Evolutionary conservation across 2,329 filamentous ascomycete genomes (phyloP).

Genomic region (Cladosporium colombiae): DNA sequence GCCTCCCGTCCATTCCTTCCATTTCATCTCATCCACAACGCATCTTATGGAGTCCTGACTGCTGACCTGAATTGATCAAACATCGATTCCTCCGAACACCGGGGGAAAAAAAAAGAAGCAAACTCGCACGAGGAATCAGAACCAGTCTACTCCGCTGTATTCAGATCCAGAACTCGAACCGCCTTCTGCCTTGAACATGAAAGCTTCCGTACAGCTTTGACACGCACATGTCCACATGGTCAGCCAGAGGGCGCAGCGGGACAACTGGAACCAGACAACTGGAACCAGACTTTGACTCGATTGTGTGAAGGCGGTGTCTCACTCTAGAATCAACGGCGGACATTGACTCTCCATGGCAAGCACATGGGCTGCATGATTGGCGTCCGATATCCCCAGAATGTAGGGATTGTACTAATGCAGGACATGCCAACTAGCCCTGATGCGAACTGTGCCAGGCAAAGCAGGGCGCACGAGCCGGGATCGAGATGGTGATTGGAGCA

Average conservation of each 20-base stretch:
- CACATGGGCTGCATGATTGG: constrained; percentile 20
- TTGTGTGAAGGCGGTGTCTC: constrained; percentile 6
- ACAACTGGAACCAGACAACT: neutral
- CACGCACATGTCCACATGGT: neutral
- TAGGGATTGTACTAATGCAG: constrained; percentile 13
- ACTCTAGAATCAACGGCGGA: neutral
- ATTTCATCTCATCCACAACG: no score
- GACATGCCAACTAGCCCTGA: constrained; percentile 10
- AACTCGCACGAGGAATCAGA: neutral
- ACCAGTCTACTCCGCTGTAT: neutral
- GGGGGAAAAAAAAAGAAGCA: neutral
- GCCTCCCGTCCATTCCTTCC: neutral
- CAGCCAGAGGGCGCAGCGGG: neutral
- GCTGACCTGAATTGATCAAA: no score
- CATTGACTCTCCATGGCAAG: neutral
- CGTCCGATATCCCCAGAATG: constrained; percentile 12
- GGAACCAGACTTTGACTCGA: neutral
- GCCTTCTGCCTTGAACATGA: neutral
- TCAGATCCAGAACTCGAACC: no score
- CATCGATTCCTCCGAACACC: no score
- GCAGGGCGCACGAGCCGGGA: constrained; percentile 3
- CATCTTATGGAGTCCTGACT: no score
- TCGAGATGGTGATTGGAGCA: constrained; percentile 15
- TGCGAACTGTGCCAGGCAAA: constrained; percentile 15
- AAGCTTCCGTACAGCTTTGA: neutral